Conservation (phyloP, 495 filamentous ascomycete genomes). For the Penicillium verhagenii region DNA sequence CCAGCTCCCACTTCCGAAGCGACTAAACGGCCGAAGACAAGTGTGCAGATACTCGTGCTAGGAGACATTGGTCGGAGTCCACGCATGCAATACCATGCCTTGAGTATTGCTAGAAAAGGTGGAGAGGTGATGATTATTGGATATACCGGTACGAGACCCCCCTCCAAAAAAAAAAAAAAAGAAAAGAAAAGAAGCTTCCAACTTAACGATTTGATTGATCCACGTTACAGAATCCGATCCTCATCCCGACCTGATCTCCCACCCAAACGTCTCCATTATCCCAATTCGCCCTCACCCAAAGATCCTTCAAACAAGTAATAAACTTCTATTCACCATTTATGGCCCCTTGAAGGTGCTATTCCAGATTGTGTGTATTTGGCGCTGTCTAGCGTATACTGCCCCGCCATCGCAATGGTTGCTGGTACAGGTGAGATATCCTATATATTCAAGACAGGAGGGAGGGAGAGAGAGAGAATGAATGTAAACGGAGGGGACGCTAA, state of each 20-base stretch:
- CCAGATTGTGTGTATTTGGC: conserved; percentile 69
- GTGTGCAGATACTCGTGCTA: conserved; percentile 87
- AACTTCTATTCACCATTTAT: conserved; percentile 73
- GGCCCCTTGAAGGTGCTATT: conserved; percentile 85
- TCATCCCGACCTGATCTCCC: conserved; percentile 70
- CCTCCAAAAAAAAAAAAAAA: conserved; percentile 6
- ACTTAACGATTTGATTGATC: neutral
- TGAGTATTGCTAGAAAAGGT: conserved; percentile 85
- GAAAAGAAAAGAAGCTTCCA: neutral
- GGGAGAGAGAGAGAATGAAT: too few relatives aligned
- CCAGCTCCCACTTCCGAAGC: conserved; percentile 1
- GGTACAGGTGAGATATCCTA: conserved; percentile 61
- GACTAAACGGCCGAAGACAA: conserved; percentile 27
- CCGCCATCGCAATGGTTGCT: conserved; percentile 75
- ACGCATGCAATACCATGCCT: conserved; percentile 97
- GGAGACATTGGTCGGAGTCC: conserved; percentile 95
- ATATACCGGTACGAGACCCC: conserved; percentile 63
- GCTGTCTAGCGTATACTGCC: conserved; percentile 69
- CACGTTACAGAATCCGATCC: conserved; percentile 56
- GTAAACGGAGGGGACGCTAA: too few relatives aligned
- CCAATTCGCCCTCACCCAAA: conserved; percentile 62
- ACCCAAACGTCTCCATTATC: conserved; percentile 64
- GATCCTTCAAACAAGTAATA: conserved; percentile 63
- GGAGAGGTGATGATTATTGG: conserved; percentile 82
- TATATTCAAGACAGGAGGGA: too few relatives aligned